phyloP scores from a whole-genome alignment of 495 filamentous ascomycete genomes.

The Margaritispora aquatica region DNA sequence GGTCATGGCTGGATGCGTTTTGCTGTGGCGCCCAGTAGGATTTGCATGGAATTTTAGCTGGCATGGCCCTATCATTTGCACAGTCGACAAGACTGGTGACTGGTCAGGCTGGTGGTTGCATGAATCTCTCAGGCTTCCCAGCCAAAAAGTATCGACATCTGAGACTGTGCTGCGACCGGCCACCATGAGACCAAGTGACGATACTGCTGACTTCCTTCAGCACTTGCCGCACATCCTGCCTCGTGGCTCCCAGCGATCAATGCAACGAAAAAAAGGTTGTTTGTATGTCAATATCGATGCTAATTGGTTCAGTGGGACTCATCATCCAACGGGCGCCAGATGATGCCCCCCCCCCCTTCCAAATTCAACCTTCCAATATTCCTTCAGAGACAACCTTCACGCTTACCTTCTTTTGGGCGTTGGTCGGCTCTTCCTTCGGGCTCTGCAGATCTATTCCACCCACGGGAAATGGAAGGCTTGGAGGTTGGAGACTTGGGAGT shows the following conservation, averaged over 20 bases:
- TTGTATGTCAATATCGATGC: not conserved
- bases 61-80: not conserved
- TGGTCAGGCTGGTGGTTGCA: conserved; percentile 7
- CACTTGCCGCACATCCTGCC: conserved; percentile 13
- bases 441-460: conserved; percentile 13
- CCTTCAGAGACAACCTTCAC: not conserved
- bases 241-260: conserved; percentile 18
- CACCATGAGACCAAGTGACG: not conserved
- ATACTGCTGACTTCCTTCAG: conserved; percentile 4
- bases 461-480: conserved; percentile 4
- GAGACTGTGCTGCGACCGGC: conserved; percentile 6
- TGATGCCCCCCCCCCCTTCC: not conserved
- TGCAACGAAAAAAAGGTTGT: conserved; percentile 5
- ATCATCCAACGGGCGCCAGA: conserved; percentile 7
- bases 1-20: conserved; percentile 6
- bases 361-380: conserved; percentile 12
- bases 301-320: not conserved
- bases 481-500: conserved; percentile 3
- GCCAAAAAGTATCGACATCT: conserved; percentile 16
- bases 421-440: conserved; percentile 5
- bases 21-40: conserved; percentile 8
- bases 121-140: conserved; percentile 14
- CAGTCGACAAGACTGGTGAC: not conserved
- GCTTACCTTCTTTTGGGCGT: not conserved
- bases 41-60: not conserved